Percentiles rank a stretch among this genome's conserved stretches.
Conservation (phyloP, 1,284 basidiomycete genomes). For the Sporisorium scitamineum region DNA sequence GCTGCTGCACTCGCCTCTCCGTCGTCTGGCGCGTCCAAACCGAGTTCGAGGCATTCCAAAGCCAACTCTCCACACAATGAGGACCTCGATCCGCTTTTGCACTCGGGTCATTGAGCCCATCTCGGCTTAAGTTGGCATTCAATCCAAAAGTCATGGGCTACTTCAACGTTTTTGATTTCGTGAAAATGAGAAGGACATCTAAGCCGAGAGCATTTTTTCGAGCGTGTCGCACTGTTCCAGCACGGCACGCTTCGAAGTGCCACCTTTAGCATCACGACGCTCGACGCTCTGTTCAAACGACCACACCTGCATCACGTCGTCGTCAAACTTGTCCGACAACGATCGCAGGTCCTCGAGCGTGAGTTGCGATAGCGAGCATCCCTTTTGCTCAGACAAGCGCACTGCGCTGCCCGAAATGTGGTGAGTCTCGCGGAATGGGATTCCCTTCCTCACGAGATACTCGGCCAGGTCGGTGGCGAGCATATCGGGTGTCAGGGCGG, state of each 20-base stretch:
- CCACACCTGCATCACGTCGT: conserved; percentile 76
- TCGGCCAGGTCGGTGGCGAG: conserved; percentile 97
- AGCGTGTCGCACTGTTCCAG: conserved; percentile 76
- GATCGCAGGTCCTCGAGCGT: conserved; percentile 82
- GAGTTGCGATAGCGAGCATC: conserved; percentile 84
- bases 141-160: conserved; percentile 2
- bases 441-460: conserved; percentile 95
- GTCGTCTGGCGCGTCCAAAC: conserved; percentile 3
- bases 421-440: conserved; percentile 97
- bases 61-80: background rate
- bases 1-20: conserved; percentile 33
- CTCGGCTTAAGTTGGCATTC: background rate
- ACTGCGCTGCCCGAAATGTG: conserved; percentile 97
- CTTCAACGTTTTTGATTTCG: background rate
- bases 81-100: conserved; percentile 32
- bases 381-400: conserved; percentile 86
- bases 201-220: conserved; percentile 40
- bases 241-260: conserved; percentile 85
- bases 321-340: conserved; percentile 82
- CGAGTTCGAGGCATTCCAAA: conserved; percentile 10
- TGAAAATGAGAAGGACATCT: background rate
- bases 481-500: conserved; percentile 93
- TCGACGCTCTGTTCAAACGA: conserved; percentile 79
- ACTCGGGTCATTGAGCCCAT: conserved; percentile 2
- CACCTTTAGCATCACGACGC: conserved; percentile 89